Base-by-base conservation (phyloP, 805 yeast species). In the Candida andamanensis region DNA sequence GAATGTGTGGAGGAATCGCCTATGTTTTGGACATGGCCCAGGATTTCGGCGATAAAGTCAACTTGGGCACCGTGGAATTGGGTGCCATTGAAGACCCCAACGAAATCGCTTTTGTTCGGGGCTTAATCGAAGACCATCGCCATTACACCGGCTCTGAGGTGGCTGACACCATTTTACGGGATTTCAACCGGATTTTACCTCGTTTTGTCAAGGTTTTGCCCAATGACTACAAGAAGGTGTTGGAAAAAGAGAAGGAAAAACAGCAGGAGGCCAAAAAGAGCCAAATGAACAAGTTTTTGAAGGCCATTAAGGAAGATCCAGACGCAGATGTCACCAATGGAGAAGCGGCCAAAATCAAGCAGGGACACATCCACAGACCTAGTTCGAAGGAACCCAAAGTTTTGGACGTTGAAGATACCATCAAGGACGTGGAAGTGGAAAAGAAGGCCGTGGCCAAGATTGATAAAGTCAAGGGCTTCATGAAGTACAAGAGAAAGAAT, bases 1-100 rank as follows among this genome's bases (percentile, higher is more conserved):
- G 98, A 70, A 92, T 92, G 83, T 89, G 97, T 49, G 98, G 98
- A 64, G 98, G 98, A 77, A 90, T 92, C 59, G 95, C 96, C 11
- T 90, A 90, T 54, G 97, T 94, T 39, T 72, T 90, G 49, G 95
- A 89, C 50, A 84, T 90, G 69, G 97, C 92, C 31, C 95, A 89
- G 55, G 96, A 87, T 55, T 89, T 90, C 52, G 69, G 69, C 40
- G 76, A 78, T 41, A 80, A 80, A 60, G 86, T 85, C 45, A 90
- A 90, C 64, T 54, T 61, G 26, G 90, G 81, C 45, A 78, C 85
- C 46, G 90, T 92, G 45, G 96, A 83, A 49, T 72, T 92, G 37
- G 70, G 82, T 28, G 69, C 71, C 30, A 72, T 90, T 31, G 69
- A 76, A 32, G 97, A 90, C 46, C 95, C 97, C 6, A 72, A 81